These are phyloP conservation scores for Malus sieversii DNA, from an alignment of 306 rosid genomes.

Conservation along the genomic window DNA sequence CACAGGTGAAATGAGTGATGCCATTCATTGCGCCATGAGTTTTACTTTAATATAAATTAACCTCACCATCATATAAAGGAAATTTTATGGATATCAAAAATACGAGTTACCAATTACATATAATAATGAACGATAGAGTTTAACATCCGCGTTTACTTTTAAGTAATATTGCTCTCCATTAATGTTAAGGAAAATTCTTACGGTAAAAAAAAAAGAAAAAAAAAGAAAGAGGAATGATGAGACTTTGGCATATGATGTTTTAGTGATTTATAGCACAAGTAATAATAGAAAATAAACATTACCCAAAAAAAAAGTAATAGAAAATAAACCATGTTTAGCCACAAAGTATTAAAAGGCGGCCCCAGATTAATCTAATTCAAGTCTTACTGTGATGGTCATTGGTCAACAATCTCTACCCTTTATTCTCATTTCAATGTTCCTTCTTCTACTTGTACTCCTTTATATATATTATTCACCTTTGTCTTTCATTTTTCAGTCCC, in stretches of 20 bases:
- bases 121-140: background rate
- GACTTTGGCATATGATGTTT: conserved; percentile 6
- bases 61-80: background rate
- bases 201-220: background rate
- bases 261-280: background rate
- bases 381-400: background rate
- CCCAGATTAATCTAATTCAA: background rate
- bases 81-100: background rate
- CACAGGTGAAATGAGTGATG: background rate
- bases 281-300: background rate
- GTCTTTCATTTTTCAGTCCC: background rate
- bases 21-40: background rate
- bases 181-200: background rate
- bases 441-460: background rate
- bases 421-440: background rate
- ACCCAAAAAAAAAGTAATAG: background rate
- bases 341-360: conserved; percentile 32
- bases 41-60: background rate
- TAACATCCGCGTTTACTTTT: too few relatives aligned
- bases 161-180: background rate
- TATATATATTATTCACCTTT: background rate
- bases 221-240: background rate
- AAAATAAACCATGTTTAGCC: background rate
- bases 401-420: conserved; percentile 27
- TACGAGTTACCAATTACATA: too few relatives aligned